Percentiles rank a stretch among this genome's conserved stretches.
phyloP scores from a whole-genome alignment of 352 stramenopile species.

The Globisporangium alternatum region DNA sequence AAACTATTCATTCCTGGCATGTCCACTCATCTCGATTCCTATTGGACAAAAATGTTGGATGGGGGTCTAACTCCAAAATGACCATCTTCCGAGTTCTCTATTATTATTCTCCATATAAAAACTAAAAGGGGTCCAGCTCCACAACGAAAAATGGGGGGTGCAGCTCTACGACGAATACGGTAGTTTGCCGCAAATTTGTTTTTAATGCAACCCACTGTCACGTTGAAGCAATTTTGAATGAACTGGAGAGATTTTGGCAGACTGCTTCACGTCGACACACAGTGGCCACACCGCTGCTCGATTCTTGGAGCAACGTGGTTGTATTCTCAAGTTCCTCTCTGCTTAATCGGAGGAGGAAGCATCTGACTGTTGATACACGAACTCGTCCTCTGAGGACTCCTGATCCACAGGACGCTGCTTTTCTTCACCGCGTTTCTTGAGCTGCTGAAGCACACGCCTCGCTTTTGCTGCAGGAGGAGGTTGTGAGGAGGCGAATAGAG shows the following conservation, averaged over 20 bases:
- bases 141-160: neutral
- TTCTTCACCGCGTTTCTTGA: neutral
- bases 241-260: too few species aligned
- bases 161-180: neutral
- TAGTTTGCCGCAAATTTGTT: too few species aligned
- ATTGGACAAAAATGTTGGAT: neutral
- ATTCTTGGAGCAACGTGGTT: too few species aligned
- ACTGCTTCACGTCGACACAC: too few species aligned
- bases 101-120: neutral
- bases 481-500: neutral
- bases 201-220: too few species aligned
- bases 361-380: neutral
- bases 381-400: neutral
- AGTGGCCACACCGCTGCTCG: too few species aligned
- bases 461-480: neutral
- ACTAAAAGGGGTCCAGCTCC: neutral
- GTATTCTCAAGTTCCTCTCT: too few species aligned
- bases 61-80: neutral
- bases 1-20: too few species aligned
- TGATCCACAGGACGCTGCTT: neutral
- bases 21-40: neutral
- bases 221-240: too few species aligned
- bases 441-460: neutral
- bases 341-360: neutral
- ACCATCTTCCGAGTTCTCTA: neutral